Evolutionary conservation across 2,329 filamentous ascomycete genomes (phyloP).

Genomic region (Alternaria conjuncta): DNA sequence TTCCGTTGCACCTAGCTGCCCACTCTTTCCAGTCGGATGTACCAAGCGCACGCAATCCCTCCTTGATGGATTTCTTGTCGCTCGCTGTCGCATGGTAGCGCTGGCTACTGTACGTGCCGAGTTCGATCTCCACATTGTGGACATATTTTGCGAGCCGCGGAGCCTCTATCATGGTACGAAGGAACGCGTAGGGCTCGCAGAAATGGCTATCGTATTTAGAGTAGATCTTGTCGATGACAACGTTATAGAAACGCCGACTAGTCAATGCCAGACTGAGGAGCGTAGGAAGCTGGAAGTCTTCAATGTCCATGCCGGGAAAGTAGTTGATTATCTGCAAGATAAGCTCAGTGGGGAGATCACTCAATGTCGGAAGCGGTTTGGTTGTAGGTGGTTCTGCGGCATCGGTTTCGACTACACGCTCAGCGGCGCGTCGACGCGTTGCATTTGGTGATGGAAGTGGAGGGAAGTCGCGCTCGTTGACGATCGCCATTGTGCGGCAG

Average conservation of each 20-base stretch:
- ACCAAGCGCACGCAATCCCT: slow-evolving; percentile 24
- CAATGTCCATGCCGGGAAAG: slow-evolving; percentile 23
- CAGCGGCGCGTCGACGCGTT: background rate
- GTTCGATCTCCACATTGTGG: slow-evolving; percentile 18
- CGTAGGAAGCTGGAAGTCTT: slow-evolving; percentile 22
- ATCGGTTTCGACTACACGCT: background rate
- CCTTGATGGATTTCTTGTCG: slow-evolving; percentile 38
- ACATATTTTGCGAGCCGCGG: slow-evolving; percentile 24
- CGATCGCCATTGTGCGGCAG: slow-evolving; percentile 12
- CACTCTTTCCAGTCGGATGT: slow-evolving; percentile 35
- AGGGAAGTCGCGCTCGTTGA: slow-evolving; percentile 29
- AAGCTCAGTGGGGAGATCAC: slow-evolving; percentile 37
- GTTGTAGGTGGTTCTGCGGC: background rate
- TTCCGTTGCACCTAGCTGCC: slow-evolving; percentile 30
- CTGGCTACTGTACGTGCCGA: slow-evolving; percentile 13
- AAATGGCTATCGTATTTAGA: slow-evolving; percentile 27
- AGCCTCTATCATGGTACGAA: slow-evolving; percentile 33
- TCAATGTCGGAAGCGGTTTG: slow-evolving; percentile 11
- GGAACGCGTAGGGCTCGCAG: slow-evolving; percentile 36
- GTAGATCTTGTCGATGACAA: slow-evolving; percentile 30
- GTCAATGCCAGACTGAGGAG: slow-evolving; percentile 31
- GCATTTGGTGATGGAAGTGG: slow-evolving; percentile 22
- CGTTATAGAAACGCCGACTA: slow-evolving; percentile 28
- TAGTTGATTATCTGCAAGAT: slow-evolving; percentile 33
- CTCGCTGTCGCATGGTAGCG: slow-evolving; percentile 23